These are phyloP conservation scores for Euphorbia schlechtendalii DNA, from an alignment of 441 rosid species.

Conservation along the genomic window DNA sequence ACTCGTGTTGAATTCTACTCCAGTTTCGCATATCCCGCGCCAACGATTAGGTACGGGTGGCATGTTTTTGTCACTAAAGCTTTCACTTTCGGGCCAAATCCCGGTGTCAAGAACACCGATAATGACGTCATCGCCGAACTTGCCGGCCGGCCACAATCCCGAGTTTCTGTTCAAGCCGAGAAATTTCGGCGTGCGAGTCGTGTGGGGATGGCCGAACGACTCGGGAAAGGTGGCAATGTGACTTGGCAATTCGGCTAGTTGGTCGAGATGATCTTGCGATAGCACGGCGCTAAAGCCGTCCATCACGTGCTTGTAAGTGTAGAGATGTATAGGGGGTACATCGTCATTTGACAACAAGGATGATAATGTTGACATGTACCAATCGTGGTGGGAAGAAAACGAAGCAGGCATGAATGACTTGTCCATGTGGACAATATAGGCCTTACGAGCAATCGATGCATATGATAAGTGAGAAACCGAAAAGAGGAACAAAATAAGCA, in stretches of 20 bases:
- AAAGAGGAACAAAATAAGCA: conserved; percentile 14
- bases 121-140: conserved; percentile 67
- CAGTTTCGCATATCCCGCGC: conserved; percentile 58
- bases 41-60: conserved; percentile 59
- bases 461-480: conserved; percentile 6
- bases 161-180: conserved; percentile 51
- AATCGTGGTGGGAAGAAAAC: conserved; percentile 33
- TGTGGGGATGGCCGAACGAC: conserved; percentile 53
- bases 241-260: conserved; percentile 26
- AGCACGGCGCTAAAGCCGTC: conserved; percentile 45
- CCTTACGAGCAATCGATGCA: conserved; percentile 10
- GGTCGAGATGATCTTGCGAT: conserved; percentile 32
- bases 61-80: conserved; percentile 61
- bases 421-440: conserved; percentile 26
- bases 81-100: conserved; percentile 68
- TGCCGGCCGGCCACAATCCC: conserved; percentile 65
- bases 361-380: conserved; percentile 39
- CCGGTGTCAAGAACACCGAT: conserved; percentile 69
- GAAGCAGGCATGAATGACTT: conserved; percentile 27
- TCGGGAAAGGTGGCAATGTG: conserved; percentile 41
- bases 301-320: conserved; percentile 41
- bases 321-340: conserved; percentile 29
- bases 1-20: conserved; percentile 33
- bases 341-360: conserved; percentile 29
- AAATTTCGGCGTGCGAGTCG: conserved; percentile 70